phyloP scores from a whole-genome alignment of 306 rosid genomes.

The Calophaca sinica region DNA sequence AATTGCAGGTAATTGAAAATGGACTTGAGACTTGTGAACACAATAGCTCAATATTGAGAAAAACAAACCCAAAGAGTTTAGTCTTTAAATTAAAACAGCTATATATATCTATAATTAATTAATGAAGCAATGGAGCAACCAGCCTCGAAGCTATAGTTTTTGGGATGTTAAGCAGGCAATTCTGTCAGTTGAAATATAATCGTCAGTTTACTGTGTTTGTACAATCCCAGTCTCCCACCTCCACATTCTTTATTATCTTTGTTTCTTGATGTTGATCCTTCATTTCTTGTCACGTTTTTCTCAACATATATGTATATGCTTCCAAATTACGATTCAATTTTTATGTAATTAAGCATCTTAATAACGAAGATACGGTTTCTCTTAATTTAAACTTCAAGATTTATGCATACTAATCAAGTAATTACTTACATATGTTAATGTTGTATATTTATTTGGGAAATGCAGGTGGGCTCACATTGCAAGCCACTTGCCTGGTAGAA shows the following conservation, averaged over 20 bases:
- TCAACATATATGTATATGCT: conserved; percentile 40
- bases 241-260: background rate
- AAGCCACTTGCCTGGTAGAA: conserved; percentile 96
- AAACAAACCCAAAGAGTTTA: no score
- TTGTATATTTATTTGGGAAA: background rate
- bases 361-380: conserved; percentile 12
- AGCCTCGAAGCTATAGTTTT: conserved; percentile 40
- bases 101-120: background rate
- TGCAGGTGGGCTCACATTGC: conserved; percentile 99
- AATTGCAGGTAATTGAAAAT: no score
- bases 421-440: background rate
- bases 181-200: conserved; percentile 51
- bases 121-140: conserved; percentile 25
- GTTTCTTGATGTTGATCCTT: conserved; percentile 43
- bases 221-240: conserved; percentile 15
- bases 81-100: no score
- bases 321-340: conserved; percentile 37
- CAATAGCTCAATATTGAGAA: no score
- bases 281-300: conserved; percentile 42
- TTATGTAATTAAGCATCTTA: conserved; percentile 14
- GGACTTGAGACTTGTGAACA: no score
- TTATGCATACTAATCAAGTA: no score
- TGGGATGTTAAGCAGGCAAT: conserved; percentile 57
- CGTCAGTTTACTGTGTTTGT: conserved; percentile 38
- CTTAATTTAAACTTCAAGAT: background rate